These are phyloP conservation scores for Metschnikowia henanensis DNA, from an alignment of 805 yeast species.

Conservation along the genomic window DNA sequence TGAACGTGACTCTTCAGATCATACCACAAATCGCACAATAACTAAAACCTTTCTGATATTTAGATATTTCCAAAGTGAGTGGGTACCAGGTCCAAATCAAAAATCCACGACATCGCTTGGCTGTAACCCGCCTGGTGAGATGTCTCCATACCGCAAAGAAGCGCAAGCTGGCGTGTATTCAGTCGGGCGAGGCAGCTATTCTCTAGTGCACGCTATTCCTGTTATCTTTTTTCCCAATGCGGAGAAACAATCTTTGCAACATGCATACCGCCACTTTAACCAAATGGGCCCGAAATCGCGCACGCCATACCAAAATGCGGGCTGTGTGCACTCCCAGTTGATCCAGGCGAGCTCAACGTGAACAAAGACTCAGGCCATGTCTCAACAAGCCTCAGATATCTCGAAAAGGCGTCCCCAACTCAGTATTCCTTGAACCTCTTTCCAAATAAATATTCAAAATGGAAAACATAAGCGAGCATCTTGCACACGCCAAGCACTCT, in stretches of 20 bases:
- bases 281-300: background rate
- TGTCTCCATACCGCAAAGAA: background rate
- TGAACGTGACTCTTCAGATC: no score
- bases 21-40: no score
- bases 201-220: background rate
- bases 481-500: constrained; percentile 9
- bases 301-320: background rate
- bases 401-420: no score
- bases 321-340: background rate
- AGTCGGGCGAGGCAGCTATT: no score
- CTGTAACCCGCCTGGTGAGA: no score
- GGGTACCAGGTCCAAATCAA: no score
- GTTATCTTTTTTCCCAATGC: background rate
- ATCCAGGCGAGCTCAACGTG: background rate
- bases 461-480: constrained; percentile 8
- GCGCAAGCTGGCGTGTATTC: no score
- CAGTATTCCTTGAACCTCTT: background rate
- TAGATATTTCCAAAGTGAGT: no score
- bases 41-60: no score
- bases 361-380: background rate
- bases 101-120: no score
- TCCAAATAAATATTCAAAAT: background rate
- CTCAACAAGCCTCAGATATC: background rate
- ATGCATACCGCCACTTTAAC: background rate
- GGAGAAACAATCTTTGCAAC: background rate